Base-by-base conservation (phyloP, 2,329 filamentous ascomycete species). In the Trichoderma atroviride region DNA sequence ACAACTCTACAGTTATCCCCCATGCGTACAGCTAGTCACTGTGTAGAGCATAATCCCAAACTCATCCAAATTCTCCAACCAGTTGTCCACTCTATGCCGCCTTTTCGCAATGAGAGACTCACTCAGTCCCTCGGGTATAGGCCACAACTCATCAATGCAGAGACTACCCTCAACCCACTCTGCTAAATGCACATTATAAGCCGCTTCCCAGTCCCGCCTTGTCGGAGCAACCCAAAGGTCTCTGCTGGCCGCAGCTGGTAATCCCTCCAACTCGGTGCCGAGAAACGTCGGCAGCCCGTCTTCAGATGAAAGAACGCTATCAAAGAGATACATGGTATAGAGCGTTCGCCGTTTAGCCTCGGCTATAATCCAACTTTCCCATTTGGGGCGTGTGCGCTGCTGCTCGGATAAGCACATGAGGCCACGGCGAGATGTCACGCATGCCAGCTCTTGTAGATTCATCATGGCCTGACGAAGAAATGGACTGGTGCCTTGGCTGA, bases 31-130 rank as follows among this genome's bases (percentile, higher is more conserved):
- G 55, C 79, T 80, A 0, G 82, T 83, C 0, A 86, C 82, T 0
- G 83, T 79, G 71, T 84, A 87, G 0, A 88, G 61, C 83, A 86
- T 84, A 24, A 80, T 85, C 0, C 86, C 85, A 74, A 83, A 87
- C 60, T 86, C 85, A 72, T 88, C 86, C 0, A 85, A 75, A 19
- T 76, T 74, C 63, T 84, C 81, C 6, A 88, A 68, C 86, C 86
- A 88, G 22, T 73, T 75, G 33, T 85, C 83, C 1, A 86, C 79
- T 57, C 83, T 79, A 13, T 72, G 69, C 1, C 77, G 78, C 60
- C 79, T 79, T 24, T 75, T 70, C 0, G 70, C 58, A n/a, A 81
- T 66, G 0, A 74, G 75, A 0, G 72, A 68, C 6, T 80, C 78
- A 22, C 77, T 74, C 11, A 81, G 66, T 0, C 77, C 76, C 0